Evolutionary conservation across 148 eudicot genomes (phyloP).

Genomic region (Silene uniflora): DNA sequence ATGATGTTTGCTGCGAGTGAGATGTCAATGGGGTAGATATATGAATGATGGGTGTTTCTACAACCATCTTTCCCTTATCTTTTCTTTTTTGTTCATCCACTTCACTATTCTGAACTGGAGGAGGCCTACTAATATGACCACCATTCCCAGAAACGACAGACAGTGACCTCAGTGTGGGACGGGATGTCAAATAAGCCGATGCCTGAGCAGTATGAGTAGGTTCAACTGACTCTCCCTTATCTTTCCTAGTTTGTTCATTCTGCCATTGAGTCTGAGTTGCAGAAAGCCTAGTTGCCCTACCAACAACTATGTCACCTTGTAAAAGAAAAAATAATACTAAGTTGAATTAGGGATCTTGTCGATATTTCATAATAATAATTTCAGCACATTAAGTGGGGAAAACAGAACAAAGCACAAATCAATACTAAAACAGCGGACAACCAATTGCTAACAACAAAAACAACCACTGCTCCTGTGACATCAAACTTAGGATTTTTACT

Average conservation of each 20-base stretch:
- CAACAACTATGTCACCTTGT: constrained; percentile 11
- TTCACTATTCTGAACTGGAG: constrained; percentile 7
- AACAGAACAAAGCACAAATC: not conserved
- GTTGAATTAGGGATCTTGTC: not conserved
- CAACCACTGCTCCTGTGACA: not conserved
- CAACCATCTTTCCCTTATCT: constrained; percentile 21
- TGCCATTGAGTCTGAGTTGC: constrained; percentile 15
- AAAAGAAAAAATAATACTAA: not conserved
- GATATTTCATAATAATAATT: not conserved
- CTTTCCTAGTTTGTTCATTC: constrained; percentile 16
- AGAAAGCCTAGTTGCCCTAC: constrained; percentile 12
- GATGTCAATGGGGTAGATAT: constrained; percentile 15
- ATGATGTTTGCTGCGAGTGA: constrained; percentile 12
- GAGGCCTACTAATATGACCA: constrained; percentile 1
- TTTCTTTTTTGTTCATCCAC: constrained; percentile 19
- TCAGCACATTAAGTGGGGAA: not conserved
- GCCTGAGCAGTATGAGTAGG: constrained; percentile 4
- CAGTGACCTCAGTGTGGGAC: constrained; percentile 10
- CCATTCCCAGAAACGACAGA: constrained; percentile 8
- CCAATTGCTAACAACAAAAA: constrained; percentile 1
- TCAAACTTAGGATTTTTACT: not conserved
- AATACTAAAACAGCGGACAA: not conserved
- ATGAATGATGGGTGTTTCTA: constrained; percentile 7
- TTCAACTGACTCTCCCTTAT: constrained; percentile 18
- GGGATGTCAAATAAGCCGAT: constrained; percentile 6